A percentile compares a stretch with the other conserved stretches of the same genome.
Conservation (phyloP, 108 stramenopile genomes). For the Nitzschia sp. region DNA sequence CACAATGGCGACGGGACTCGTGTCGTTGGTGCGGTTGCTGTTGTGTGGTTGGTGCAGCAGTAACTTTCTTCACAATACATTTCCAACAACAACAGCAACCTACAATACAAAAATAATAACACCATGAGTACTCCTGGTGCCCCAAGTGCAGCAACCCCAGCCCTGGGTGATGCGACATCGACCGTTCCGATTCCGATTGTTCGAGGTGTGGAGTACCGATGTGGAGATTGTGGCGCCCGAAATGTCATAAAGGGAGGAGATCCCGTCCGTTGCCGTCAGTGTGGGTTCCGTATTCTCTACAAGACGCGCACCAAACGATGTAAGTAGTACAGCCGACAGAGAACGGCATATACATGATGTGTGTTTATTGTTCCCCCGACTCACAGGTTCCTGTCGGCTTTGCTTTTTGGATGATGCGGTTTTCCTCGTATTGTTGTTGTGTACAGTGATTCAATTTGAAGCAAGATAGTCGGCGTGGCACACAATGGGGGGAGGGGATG, state of each 20-base stretch:
- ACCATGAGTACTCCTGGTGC: constrained; percentile 11
- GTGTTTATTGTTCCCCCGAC: background rate
- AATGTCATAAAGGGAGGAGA: constrained; percentile 86
- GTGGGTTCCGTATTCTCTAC: constrained; percentile 98
- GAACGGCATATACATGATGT: background rate
- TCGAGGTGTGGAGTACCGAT: constrained; percentile 85
- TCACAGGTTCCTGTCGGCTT: background rate
- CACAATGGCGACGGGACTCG: too few species aligned
- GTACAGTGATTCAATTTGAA: constrained; percentile 79
- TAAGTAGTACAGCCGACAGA: constrained; percentile 50
- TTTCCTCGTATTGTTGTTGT: too few species aligned
- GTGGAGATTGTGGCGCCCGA: constrained; percentile 87
- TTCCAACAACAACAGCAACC: too few species aligned
- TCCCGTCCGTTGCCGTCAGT: constrained; percentile 95
- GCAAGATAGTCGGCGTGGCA: constrained; percentile 44
- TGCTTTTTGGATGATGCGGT: too few species aligned
- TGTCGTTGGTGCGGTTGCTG: too few species aligned
- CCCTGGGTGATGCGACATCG: background rate
- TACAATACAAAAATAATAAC: background rate
- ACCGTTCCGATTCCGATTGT: constrained; percentile 40
- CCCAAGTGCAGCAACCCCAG: constrained; percentile 8
- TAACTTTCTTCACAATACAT: too few species aligned
- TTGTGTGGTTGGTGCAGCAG: too few species aligned
- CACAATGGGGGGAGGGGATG: background rate
- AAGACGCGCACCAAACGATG: constrained; percentile 96